Evolutionary conservation across 495 filamentous ascomycete species (phyloP), one percentile per base, ranked within the genome.

Genomic region (Pseudotulostoma volvatum): DNA sequence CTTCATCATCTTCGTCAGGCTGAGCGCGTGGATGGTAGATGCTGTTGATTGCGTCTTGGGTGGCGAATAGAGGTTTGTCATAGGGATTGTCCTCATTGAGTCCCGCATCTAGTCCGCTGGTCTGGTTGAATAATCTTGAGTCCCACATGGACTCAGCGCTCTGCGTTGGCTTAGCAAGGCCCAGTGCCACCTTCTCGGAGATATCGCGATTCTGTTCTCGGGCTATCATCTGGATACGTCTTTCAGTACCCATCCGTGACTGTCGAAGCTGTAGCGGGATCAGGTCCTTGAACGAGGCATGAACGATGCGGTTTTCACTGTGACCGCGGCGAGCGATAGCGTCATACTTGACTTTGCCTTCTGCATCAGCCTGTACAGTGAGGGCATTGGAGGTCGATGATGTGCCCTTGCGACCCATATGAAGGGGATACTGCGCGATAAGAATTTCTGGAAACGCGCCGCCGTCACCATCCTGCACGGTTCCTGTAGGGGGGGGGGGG

Each of bases 1-100:
- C 88, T 36, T 82, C 86, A 36, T 84, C 84, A 14, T 84, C 77
- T 32, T 85, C 81, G 31, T 77, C 74, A 16, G 65, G 52, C 34
- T 73, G 72, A 16, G 80, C 72, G 31, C 73, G 65, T 4, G 92
- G 86, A 18, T 87, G 71, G 58, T 99, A 99, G 38, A 99, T 96
- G 56, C 79, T 85, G 58, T 73, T 86, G 47, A 93, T 85, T 3
- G 88, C 92, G 53, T 99, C 87, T 60, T 94, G 85, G 37, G 88
- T 92, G 8, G 87, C 86, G 56, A 99, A 99, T 13, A 99, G 63
- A 36, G 92, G 90, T 56, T 93, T 95, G 59, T 96, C 92, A 64
- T 96, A 99, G 1, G 76, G 76, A 48, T 99, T 85, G 54, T 99
- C 92, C 56, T 99, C 90, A 55, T 99, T 99, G 70, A 94, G 87